phyloP scores from a whole-genome alignment of 805 yeast genomes.

The Schwanniomyces yamadae region DNA sequence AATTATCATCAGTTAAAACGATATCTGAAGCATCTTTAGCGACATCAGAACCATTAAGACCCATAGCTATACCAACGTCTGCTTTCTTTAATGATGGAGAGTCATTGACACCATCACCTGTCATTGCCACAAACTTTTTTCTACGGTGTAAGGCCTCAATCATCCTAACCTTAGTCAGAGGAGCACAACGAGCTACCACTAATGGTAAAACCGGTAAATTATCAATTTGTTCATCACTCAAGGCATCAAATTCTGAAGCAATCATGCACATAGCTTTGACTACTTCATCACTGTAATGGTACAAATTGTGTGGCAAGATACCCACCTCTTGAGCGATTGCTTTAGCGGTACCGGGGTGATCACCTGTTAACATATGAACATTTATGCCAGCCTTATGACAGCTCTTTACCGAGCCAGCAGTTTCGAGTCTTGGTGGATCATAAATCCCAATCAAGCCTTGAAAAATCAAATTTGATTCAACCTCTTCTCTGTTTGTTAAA shows the following conservation, averaged over 20 bases:
- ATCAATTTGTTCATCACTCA: conserved; percentile 33
- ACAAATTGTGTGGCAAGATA: conserved; percentile 54
- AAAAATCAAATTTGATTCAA: conserved; percentile 56
- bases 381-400: conserved; percentile 77
- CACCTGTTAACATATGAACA: conserved; percentile 82
- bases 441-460: conserved; percentile 74
- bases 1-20: conserved; percentile 68
- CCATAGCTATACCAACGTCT: conserved; percentile 85
- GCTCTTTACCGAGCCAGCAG: conserved; percentile 58
- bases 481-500: conserved; percentile 26
- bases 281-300: conserved; percentile 33
- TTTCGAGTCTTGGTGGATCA: conserved; percentile 76
- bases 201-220: conserved; percentile 37
- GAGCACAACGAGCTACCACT: conserved; percentile 42
- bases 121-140: conserved; percentile 38
- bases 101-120: conserved; percentile 75
- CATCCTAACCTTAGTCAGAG: conserved; percentile 42
- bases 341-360: conserved; percentile 73
- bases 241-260: conserved; percentile 34
- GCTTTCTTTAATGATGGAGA: conserved; percentile 75
- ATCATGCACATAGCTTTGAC: conserved; percentile 38
- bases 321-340: conserved; percentile 84
- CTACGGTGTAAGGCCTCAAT: conserved; percentile 41
- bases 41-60: conserved; percentile 73
- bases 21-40: conserved; percentile 84